Base-by-base conservation (phyloP, 164 flowering plant species). In the Berberis vulgaris region DNA sequence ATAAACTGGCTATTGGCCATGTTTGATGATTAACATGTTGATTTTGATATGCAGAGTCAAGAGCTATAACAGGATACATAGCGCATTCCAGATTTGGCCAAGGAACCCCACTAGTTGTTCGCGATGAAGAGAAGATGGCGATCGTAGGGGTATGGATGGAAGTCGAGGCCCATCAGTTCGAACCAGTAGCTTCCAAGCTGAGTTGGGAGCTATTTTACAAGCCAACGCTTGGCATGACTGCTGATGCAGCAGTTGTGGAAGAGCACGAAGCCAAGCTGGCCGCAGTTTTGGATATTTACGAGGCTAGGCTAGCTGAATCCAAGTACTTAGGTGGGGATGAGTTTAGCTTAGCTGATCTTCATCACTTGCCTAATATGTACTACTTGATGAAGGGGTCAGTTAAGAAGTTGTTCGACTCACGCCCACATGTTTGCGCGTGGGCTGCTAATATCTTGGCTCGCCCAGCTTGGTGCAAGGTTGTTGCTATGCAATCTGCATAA, bases 131-230 rank as follows among this genome's bases (percentile, higher is more conserved):
- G 67, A 67, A 74, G 62, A 68, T 65, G 72, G 83, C 84, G 0
- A 45, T 49, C 0, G 1, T 71, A 0, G 6, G 10, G 0, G 72
- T 73, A 42, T 84, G 91, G 85, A 64, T 73, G 68, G 86, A 88
- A 62, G 89, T 82, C 41, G 95, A 86, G 65, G 84, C 81, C 6
- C 89, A 76, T 13, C 76, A 80, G 41, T 88, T 72, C 50, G 86
- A 88, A 40, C 84, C 87, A 0, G 64, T 53, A 0, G 80, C 82
- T 1, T 49, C 70, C 0, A 77, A 78, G 57, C 71, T 88, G 6
- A 45, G 40, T 5, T 79, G 70, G 74, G 87, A 88, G 66, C 65
- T 74, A 0, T 1, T 78, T 81, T 1, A 42, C 69, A 1, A 76
- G 76, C 58, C 71, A 86, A 13, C 13, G 13, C 2, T 80, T 6